Evolutionary conservation across 352 stramenopile species (phyloP), one percentile per base, ranked within the genome.

Genomic region (Lagenidium giganteum): DNA sequence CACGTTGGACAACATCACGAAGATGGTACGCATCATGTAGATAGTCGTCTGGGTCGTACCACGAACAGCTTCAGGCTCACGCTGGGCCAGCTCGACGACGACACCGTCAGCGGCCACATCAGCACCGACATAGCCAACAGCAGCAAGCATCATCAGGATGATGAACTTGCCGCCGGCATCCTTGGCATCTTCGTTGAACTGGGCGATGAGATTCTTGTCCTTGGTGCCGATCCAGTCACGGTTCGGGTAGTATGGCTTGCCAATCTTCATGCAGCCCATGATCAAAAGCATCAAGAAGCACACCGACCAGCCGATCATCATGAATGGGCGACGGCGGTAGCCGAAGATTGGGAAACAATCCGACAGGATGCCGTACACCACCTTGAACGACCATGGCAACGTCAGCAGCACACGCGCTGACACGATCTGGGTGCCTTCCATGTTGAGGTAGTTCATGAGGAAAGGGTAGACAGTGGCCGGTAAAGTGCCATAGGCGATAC

Each of bases 301-400:
- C 21, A 78, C 20, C 11, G 35, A 24, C 70, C 70, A 81, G 3
- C 70, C 70, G 8, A 83, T 42, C 4, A 83, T 40, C 56, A 83
- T 80, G 26, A 57, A 83, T 23, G 65, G 64, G 12, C 65, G 65
- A 32, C 70, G 67, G 24, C 70, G 67, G 47, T 81, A 81, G 32
- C 70, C 70, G 33, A 52, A 72, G 38, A 84, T 57, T 12, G 71
- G 70, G 14, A 70, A 48, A 31, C 63, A 74, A 34, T 82, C 66
- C 1, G 65, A 73, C 18, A 70, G 34, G 32, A 81, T 54, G 14
- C 64, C 66, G 49, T 75, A 72, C 41, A 81, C 64, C 14, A 70
- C 57, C 39, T 77, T 84, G 51, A 82, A 78, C 46, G 63, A 82
- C 71, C 71, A 84, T 1, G 68, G 66, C 7, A 84, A 30, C 8